Base-by-base conservation (phyloP, 768 basidiomycete species). In the Tylopilus rubrobrunneus region DNA sequence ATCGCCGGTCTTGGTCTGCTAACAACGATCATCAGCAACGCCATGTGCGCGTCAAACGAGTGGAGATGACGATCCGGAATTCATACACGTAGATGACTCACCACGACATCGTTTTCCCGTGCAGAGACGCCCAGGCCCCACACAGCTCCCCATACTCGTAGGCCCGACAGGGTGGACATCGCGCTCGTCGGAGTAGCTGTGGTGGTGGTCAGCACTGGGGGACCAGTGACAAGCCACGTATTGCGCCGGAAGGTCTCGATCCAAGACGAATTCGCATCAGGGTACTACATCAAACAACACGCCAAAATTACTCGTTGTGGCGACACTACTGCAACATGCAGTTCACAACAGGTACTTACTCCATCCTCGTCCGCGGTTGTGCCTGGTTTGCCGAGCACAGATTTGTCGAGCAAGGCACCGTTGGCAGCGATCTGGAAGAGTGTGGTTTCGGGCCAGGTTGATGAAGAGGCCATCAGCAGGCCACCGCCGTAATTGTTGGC, bases 391-490 rank as follows among this genome's bases (percentile, higher is more conserved):
- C 81, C 81, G 55, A 83, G 80, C 53, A 83, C 77, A 52, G 83
- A 71, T 62, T 82, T 82, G 68, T 74, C 57, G 14, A 76, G 67
- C 1, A 74, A 53, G 5, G 81, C 72, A 7, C 79, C 78, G 45
- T 65, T 71, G 8, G 72, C 74, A n/a, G 76, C 63, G 61, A 83
- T 81, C 64, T 82, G 77, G 68, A 82, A 77, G 7, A 77, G 67
- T 0, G 86, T 75, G 0, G 84, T 77, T 37, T 83, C 51, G 8
- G 87, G 89, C 82, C 82, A 89, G 39, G 71, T 66, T 51, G 67
- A 73, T 5, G 84, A 83, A 7, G 85, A 87, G 1, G 76, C 66
- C 4, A 72, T 81, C 45, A 89, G 69, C 1, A 42, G 15, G 17
- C 34, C 39, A 29, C 7, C 0, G 43, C 29, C 8, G 1, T 6